Percentiles rank a stretch among this genome's conserved stretches.
These are phyloP conservation scores for Citrullus colocynthis DNA, from an alignment of 306 rosid species.

Conservation along the genomic window DNA sequence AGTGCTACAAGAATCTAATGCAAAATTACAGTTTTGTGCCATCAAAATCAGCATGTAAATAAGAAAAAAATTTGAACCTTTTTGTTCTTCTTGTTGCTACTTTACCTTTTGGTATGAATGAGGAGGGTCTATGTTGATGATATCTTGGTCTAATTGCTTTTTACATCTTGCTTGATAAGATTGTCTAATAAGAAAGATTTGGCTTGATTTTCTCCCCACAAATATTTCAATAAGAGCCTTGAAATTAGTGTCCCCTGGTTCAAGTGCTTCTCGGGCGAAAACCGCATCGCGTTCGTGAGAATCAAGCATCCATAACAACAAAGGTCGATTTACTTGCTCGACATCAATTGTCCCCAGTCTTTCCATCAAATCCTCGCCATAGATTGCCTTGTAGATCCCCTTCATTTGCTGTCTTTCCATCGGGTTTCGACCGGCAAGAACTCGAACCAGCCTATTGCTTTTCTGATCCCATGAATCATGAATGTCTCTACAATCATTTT, in stretches of 20 bases:
- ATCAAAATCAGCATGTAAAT: background rate
- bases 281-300: conserved; percentile 51
- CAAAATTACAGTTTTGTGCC: background rate
- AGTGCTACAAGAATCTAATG: conserved; percentile 57
- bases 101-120: conserved; percentile 57
- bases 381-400: conserved; percentile 34
- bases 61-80: background rate
- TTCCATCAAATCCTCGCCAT: conserved; percentile 46
- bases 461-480: conserved; percentile 33
- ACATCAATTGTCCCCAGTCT: background rate
- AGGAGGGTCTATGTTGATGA: conserved; percentile 53
- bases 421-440: conserved; percentile 24
- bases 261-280: conserved; percentile 37
- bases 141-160: conserved; percentile 52
- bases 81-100: background rate
- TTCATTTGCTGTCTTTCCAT: conserved; percentile 32
- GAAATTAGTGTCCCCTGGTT: conserved; percentile 30
- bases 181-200: conserved; percentile 42
- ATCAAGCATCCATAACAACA: conserved; percentile 52
- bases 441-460: conserved; percentile 21
- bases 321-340: conserved; percentile 16
- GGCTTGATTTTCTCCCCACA: conserved; percentile 62
- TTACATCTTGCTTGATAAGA: conserved; percentile 39
- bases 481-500: conserved; percentile 41
- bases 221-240: conserved; percentile 48